Evolutionary conservation across 495 filamentous ascomycete species (phyloP).

Genomic region (Pyrenopolyporus hunteri): DNA sequence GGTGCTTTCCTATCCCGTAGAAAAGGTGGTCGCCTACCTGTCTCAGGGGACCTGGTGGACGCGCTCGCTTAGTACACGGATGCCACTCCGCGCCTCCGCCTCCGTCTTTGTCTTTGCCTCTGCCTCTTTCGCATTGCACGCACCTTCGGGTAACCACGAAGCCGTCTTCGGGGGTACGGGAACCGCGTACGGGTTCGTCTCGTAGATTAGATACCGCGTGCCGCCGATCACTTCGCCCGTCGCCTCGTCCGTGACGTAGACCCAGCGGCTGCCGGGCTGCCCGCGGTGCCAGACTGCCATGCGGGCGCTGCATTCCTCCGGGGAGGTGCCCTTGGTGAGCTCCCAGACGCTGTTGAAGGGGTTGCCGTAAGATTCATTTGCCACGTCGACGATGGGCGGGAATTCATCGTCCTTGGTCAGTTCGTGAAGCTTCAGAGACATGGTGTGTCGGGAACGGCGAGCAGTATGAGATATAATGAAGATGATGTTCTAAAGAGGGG

Average conservation of each 20-base stretch:
- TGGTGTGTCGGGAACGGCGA: background rate
- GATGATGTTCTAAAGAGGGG: no score
- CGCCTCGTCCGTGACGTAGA: constrained; percentile 46
- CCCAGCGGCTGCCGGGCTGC: constrained; percentile 37
- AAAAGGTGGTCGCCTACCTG: constrained; percentile 43
- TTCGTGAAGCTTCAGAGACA: constrained; percentile 40
- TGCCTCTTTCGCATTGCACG: background rate
- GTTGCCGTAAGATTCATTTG: constrained; percentile 30
- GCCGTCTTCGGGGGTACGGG: constrained; percentile 23
- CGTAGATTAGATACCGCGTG: constrained; percentile 42
- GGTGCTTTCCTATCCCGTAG: constrained; percentile 35
- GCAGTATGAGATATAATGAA: background rate
- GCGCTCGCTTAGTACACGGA: background rate
- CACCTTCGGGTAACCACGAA: constrained; percentile 51
- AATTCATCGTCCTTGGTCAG: constrained; percentile 37
- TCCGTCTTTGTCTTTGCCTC: background rate
- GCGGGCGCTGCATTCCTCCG: constrained; percentile 32
- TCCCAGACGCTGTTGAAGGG: constrained; percentile 38
- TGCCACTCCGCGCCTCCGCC: background rate
- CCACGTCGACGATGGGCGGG: constrained; percentile 17
- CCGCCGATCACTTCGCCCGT: constrained; percentile 44
- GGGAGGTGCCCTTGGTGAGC: constrained; percentile 28
- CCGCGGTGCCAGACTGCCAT: constrained; percentile 26
- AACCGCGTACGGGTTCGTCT: constrained; percentile 40
- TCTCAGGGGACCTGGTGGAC: constrained; percentile 28